Evolutionary conservation across 192 early-diverging fungal species (phyloP).

Genomic region (Backusella tuberculispora): DNA sequence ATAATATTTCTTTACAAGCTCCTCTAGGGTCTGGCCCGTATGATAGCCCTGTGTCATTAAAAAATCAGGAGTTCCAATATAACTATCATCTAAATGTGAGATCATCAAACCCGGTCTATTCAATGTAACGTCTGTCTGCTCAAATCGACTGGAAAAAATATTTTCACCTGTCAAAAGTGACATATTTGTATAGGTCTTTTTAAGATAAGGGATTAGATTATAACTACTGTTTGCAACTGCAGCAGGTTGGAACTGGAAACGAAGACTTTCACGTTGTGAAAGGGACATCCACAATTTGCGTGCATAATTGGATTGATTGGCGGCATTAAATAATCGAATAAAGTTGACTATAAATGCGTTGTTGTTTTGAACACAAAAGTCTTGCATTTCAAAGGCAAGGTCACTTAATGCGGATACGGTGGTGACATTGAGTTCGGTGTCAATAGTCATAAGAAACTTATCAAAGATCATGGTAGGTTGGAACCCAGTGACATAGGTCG

Average conservation of each 20-base stretch:
- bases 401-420: constrained; percentile 16
- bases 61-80: constrained; percentile 36
- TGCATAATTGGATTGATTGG: constrained; percentile 31
- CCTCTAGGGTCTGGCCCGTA: constrained; percentile 32
- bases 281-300: constrained; percentile 23
- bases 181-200: constrained; percentile 25
- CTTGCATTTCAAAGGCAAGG: constrained; percentile 36
- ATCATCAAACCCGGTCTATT: constrained; percentile 31
- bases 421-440: background rate
- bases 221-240: constrained; percentile 15
- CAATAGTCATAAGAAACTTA: constrained; percentile 30
- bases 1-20: constrained; percentile 20
- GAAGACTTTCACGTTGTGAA: background rate
- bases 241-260: constrained; percentile 11
- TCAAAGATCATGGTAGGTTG: constrained; percentile 47
- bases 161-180: constrained; percentile 23
- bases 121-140: constrained; percentile 17
- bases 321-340: constrained; percentile 28
- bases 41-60: constrained; percentile 29
- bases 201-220: constrained; percentile 21
- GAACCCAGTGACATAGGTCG: constrained; percentile 38
- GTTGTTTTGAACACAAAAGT: constrained; percentile 37
- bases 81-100: constrained; percentile 41
- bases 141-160: constrained; percentile 1
- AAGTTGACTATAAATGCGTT: constrained; percentile 41